Conservation (phyloP, 352 stramenopile genomes). For the Thraustotheca clavata region DNA sequence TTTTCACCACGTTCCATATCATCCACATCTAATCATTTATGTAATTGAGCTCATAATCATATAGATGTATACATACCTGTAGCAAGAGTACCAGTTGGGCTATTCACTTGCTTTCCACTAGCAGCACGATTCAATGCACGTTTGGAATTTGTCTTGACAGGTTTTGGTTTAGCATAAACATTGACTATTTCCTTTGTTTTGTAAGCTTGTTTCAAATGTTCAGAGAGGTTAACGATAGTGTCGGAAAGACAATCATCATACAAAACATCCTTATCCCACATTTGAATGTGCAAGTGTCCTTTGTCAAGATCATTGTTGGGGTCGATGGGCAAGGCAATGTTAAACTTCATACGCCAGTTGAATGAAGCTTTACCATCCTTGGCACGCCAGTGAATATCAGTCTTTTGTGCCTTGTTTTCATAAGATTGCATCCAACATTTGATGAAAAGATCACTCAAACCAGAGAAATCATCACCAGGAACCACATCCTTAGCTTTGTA, state of each 20-base stretch:
- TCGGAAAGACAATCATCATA: constrained; percentile 76
- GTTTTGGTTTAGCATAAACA: constrained; percentile 66
- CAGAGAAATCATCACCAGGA: constrained; percentile 58
- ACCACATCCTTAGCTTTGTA: constrained; percentile 88
- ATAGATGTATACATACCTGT: constrained; percentile 22
- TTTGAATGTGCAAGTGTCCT: constrained; percentile 60
- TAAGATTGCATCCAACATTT: constrained; percentile 81
- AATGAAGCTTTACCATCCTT: constrained; percentile 82
- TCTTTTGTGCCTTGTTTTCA: constrained; percentile 62
- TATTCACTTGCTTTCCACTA: constrained; percentile 32
- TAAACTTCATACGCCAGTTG: constrained; percentile 91
- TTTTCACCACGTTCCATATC: constrained; percentile 1
- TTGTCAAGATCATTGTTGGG: constrained; percentile 56
- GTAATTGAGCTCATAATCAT: constrained; percentile 20
- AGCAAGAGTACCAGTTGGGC: constrained; percentile 26
- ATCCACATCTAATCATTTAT: neutral
- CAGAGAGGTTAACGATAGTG: constrained; percentile 49
- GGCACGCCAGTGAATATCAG: constrained; percentile 87
- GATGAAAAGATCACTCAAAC: constrained; percentile 87
- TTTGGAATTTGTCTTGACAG: constrained; percentile 22
- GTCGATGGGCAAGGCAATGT: constrained; percentile 71
- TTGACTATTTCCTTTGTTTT: constrained; percentile 58
- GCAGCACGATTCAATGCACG: constrained; percentile 11
- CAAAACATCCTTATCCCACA: constrained; percentile 72
- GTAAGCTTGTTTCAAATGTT: constrained; percentile 59